These are phyloP conservation scores for Steccherinum ochraceum DNA, from an alignment of 768 basidiomycete species.

Conservation along the genomic window DNA sequence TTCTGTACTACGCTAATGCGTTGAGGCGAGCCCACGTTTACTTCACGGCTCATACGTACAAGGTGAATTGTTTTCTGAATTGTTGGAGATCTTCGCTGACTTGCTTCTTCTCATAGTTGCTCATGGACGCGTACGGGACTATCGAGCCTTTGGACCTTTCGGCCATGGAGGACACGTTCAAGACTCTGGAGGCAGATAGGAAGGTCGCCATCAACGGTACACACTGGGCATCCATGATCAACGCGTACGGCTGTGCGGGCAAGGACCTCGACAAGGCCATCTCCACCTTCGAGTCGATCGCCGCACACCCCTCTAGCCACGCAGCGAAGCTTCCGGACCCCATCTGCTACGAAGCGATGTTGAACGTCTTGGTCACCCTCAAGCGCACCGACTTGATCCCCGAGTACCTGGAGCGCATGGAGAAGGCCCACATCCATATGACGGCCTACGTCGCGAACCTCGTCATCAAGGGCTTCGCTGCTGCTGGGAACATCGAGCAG, in stretches of 20 bases:
- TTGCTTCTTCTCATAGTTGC: conserved; percentile 42
- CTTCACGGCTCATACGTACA: conserved; percentile 92
- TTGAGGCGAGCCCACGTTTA: conserved; percentile 53
- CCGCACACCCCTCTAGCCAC: conserved; percentile 35
- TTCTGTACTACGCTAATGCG: conserved; percentile 67
- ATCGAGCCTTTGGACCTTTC: conserved; percentile 75
- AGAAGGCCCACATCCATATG: conserved; percentile 63
- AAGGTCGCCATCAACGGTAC: conserved; percentile 46
- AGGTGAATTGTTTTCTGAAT: conserved; percentile 40
- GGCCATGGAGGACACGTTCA: conserved; percentile 68
- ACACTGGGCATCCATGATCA: conserved; percentile 84
- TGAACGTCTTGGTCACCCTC: conserved; percentile 79
- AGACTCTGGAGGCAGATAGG: conserved; percentile 41
- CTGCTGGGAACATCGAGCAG: conserved; percentile 59
- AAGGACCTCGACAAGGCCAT: conserved; percentile 77
- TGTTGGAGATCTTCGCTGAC: conserved; percentile 1
- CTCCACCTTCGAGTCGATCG: conserved; percentile 69
- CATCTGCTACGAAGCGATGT: conserved; percentile 82
- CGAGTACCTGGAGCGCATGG: conserved; percentile 57
- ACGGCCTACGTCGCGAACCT: conserved; percentile 95
- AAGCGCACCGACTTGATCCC: conserved; percentile 75
- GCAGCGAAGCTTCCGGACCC: conserved; percentile 56
- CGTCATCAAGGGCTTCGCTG: conserved; percentile 67
- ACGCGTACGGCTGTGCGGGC: conserved; percentile 76
- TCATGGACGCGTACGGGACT: conserved; percentile 83